Evolutionary conservation across 2,329 filamentous ascomycete genomes (phyloP).

Genomic region (Metarhizium sp.): DNA sequence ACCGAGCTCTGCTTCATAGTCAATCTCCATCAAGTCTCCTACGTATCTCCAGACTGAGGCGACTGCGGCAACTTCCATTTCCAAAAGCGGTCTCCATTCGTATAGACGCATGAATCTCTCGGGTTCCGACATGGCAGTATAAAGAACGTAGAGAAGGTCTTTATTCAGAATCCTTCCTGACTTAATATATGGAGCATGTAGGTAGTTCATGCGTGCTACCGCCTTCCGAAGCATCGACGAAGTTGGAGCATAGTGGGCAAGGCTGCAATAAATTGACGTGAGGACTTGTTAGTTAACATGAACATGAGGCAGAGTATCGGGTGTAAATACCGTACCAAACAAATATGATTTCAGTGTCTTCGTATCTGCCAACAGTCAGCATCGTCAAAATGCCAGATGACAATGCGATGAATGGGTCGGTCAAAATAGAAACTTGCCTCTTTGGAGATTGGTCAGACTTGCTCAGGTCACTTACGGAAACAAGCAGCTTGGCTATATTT

Average conservation of each 20-base stretch:
- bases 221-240: slow-evolving; percentile 22
- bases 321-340: slow-evolving; percentile 16
- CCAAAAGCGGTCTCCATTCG: slow-evolving; percentile 62
- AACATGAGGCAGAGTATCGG: neutral
- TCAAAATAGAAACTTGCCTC: slow-evolving; percentile 16
- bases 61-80: slow-evolving; percentile 58
- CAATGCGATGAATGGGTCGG: neutral
- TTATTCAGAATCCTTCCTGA: slow-evolving; percentile 25
- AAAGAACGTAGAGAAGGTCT: slow-evolving; percentile 30
- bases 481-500: slow-evolving; percentile 26
- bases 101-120: slow-evolving; percentile 51
- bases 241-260: slow-evolving; percentile 17
- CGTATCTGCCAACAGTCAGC: slow-evolving; percentile 22
- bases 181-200: slow-evolving; percentile 27
- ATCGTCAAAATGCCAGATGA: neutral
- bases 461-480: slow-evolving; percentile 25
- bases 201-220: slow-evolving; percentile 30
- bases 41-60: slow-evolving; percentile 62
- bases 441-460: slow-evolving; percentile 23
- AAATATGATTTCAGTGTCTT: slow-evolving; percentile 30
- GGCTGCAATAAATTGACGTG: slow-evolving; percentile 12
- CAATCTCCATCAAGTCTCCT: slow-evolving; percentile 60
- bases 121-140: slow-evolving; percentile 58
- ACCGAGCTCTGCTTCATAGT: slow-evolving; percentile 30
- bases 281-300: too few relatives aligned